Evolutionary conservation across 2,329 filamentous ascomycete genomes (phyloP), one percentile per base, ranked within the genome.

Genomic region (Ophiocordyceps polyrhachis-furcata): DNA sequence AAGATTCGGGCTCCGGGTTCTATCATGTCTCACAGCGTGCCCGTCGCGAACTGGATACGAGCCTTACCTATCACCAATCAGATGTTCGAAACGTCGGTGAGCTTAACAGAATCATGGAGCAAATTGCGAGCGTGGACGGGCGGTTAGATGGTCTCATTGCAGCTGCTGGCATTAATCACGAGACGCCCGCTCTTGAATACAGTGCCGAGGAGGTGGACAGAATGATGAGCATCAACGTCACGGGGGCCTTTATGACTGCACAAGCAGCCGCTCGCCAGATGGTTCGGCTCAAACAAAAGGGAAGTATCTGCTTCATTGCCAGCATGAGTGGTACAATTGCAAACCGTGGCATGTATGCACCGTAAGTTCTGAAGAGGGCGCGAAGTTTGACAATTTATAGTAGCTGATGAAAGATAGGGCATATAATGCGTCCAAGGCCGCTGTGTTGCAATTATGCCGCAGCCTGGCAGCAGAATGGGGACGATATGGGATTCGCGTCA

Each of bases 261-360:
- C 84, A 89, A 67, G 85, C 85, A 19, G 83, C 85, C n/a, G 88
- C 87, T 31, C 73, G 79, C 45, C 81, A 91, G 58, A 78, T 83
- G 71, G 65, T 77, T 20, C 68, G 70, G 43, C 66, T 74, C 25
- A 69, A 73, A 46, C 67, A 63, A 23, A 63, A 66, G 6, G 78
- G 79, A 0, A 81, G 74, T 55, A 73, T 83, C 48, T 73, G 75
- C 14, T 61, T 83, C 54, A 79, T 83, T 55, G 77, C 71, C n/a
- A 79, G 74, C 51, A 83, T 83, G 78, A 79, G 75, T 51, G 79
- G 73, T 17, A 73, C 70, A 5, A 68, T 83, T 51, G 78, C 78
- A 28, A 83, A 83, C 58, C 66, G 73, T 53, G 71, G 71, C 35
- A 57, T 74, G 57, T 66, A 71, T 49, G 73, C 70, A 56, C 66